These are phyloP conservation scores for Lactarius vividus DNA, from an alignment of 768 basidiomycete species.

Conservation along the genomic window DNA sequence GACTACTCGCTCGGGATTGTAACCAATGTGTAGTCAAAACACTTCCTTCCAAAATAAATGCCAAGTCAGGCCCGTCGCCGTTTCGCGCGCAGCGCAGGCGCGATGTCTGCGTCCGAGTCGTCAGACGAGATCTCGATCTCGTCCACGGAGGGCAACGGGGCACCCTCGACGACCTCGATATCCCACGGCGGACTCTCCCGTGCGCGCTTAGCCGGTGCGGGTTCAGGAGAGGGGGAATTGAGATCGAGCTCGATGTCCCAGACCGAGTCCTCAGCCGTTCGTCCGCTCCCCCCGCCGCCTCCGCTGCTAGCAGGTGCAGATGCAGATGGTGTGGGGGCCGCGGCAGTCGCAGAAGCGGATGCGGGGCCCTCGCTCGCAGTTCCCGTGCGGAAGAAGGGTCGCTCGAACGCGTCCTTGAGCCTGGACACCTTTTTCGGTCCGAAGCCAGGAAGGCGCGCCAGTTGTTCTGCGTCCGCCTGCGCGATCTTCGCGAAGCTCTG, in stretches of 20 bases:
- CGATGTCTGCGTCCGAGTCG: constrained; percentile 19
- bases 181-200: constrained; percentile 25
- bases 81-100: constrained; percentile 21
- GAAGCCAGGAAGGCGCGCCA: constrained; percentile 86
- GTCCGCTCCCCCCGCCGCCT: too few relatives aligned
- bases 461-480: constrained; percentile 63
- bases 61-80: constrained; percentile 12
- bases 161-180: constrained; percentile 16
- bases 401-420: constrained; percentile 86
- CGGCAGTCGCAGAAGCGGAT: not conserved
- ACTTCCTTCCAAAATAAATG: too few relatives aligned
- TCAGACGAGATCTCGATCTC: not conserved
- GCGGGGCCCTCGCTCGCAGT: constrained; percentile 44
- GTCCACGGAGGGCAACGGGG: not conserved
- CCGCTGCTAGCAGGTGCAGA: too few relatives aligned
- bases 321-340: too few relatives aligned
- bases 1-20: too few relatives aligned
- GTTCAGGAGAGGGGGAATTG: constrained; percentile 28
- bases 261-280: constrained; percentile 42
- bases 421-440: constrained; percentile 93
- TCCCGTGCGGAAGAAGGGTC: constrained; percentile 81
- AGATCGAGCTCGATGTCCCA: constrained; percentile 76
- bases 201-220: constrained; percentile 5
- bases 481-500: constrained; percentile 88
- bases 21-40: too few relatives aligned